phyloP scores from a whole-genome alignment of 2,329 filamentous ascomycete species.

The Colletotrichum australisinense region DNA sequence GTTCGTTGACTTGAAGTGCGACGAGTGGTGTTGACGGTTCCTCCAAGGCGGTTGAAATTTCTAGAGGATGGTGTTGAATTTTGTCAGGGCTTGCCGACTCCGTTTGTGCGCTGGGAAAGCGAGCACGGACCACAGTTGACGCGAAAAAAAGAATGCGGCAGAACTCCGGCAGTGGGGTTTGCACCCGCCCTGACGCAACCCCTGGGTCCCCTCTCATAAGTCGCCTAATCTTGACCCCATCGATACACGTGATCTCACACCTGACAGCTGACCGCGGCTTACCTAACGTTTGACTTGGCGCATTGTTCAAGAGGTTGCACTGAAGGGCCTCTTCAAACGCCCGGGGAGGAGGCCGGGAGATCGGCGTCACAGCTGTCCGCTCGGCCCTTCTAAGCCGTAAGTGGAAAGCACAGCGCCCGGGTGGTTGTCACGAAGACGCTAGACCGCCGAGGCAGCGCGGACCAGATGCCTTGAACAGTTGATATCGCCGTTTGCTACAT shows the following conservation, averaged over 20 bases:
- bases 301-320: slow-evolving; percentile 6
- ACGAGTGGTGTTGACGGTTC: slow-evolving; percentile 38
- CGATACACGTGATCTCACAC: neutral
- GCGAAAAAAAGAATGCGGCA: slow-evolving; percentile 35
- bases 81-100: slow-evolving; percentile 44
- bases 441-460: slow-evolving; percentile 26
- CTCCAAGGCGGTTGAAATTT: slow-evolving; percentile 45
- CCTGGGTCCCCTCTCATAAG: neutral
- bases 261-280: neutral
- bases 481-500: slow-evolving; percentile 30
- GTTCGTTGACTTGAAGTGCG: slow-evolving; percentile 37
- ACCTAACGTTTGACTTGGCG: neutral
- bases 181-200: slow-evolving; percentile 14
- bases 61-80: slow-evolving; percentile 49
- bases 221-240: neutral
- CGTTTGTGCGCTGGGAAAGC: slow-evolving; percentile 35
- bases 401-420: slow-evolving; percentile 28
- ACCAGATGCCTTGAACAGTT: slow-evolving; percentile 28
- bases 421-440: slow-evolving; percentile 16
- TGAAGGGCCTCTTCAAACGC: slow-evolving; percentile 15
- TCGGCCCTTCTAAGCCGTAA: slow-evolving; percentile 27
- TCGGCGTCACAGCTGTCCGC: slow-evolving; percentile 30
- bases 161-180: slow-evolving; percentile 1
- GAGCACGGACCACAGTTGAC: slow-evolving; percentile 15
- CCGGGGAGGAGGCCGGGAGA: slow-evolving; percentile 19